phyloP scores from a whole-genome alignment of 2,329 filamentous ascomycete genomes.

The Fusarium irregulare region DNA sequence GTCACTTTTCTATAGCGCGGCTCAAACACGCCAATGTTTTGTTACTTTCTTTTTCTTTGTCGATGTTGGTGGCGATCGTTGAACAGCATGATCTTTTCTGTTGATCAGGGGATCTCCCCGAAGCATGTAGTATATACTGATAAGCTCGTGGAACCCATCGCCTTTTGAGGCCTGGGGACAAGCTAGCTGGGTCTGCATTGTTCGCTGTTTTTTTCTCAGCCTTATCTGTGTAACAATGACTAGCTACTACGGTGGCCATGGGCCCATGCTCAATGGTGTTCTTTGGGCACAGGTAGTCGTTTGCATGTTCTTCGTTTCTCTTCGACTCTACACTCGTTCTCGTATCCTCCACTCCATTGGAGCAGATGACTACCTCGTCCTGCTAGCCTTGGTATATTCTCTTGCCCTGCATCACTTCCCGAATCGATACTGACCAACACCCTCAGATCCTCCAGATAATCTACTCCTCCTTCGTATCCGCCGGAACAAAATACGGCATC shows the following conservation, averaged over 20 bases:
- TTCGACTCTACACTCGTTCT: slow-evolving; percentile 18
- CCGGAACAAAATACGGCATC: slow-evolving; percentile 13
- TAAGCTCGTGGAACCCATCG: not conserved
- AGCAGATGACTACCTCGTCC: slow-evolving; percentile 19
- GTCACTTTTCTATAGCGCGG: not conserved
- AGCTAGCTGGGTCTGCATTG: too few relatives aligned
- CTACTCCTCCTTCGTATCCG: slow-evolving; percentile 22
- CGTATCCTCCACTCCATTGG: slow-evolving; percentile 11
- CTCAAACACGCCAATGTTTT: not conserved
- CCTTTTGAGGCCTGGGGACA: too few relatives aligned
- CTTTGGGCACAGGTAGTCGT: slow-evolving; percentile 25
- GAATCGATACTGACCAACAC: too few relatives aligned
- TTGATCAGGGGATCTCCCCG: not conserved
- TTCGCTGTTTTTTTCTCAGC: not conserved
- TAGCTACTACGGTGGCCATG: slow-evolving; percentile 21
- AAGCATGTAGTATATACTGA: too few relatives aligned
- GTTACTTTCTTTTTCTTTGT: not conserved
- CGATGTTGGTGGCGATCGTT: not conserved
- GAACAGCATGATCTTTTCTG: not conserved
- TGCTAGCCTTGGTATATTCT: too few relatives aligned
- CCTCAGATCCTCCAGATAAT: slow-evolving; percentile 27
- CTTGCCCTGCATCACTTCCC: rapidly evolving
- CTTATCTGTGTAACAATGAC: not conserved
- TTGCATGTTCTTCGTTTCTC: slow-evolving; percentile 8
- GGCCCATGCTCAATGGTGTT: slow-evolving; percentile 24